These are phyloP conservation scores for Globisporangium parvum DNA, from an alignment of 352 stramenopile species.

Conservation along the genomic window DNA sequence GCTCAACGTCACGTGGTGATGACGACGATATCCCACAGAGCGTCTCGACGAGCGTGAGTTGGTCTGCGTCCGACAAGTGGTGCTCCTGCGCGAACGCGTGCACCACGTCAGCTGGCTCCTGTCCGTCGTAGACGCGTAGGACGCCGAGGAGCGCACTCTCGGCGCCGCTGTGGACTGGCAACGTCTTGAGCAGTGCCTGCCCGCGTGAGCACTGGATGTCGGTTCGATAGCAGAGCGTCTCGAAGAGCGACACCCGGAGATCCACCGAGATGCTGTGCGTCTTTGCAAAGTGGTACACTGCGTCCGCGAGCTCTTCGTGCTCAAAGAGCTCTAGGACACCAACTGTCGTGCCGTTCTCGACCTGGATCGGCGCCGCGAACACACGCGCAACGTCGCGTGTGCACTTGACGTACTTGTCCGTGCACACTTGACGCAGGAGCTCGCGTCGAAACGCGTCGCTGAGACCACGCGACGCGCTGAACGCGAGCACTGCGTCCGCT, in stretches of 20 bases:
- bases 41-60: conserved; percentile 40
- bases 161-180: conserved; percentile 27
- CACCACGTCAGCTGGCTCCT: conserved; percentile 68
- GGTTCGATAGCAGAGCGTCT: conserved; percentile 46
- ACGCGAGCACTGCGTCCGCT: conserved; percentile 43
- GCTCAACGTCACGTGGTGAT: not conserved
- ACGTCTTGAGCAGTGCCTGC: conserved; percentile 39
- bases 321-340: conserved; percentile 40
- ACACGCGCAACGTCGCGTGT: conserved; percentile 38
- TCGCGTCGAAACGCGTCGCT: conserved; percentile 32
- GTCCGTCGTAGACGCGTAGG: conserved; percentile 55
- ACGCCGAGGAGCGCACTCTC: conserved; percentile 27
- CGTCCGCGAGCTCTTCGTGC: conserved; percentile 67
- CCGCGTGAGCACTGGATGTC: conserved; percentile 57
- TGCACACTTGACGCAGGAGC: conserved; percentile 43
- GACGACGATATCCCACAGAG: conserved; percentile 30
- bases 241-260: conserved; percentile 41
- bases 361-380: conserved; percentile 46
- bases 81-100: conserved; percentile 60
- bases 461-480: conserved; percentile 29
- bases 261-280: conserved; percentile 37
- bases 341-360: conserved; percentile 38
- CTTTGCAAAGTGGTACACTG: conserved; percentile 50
- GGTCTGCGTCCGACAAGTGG: conserved; percentile 25
- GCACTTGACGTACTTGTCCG: conserved; percentile 46